Evolutionary conservation across 106 monocot genomes (phyloP), one percentile per base, ranked within the genome.

Genomic region (Dioscorea zingiberensis): DNA sequence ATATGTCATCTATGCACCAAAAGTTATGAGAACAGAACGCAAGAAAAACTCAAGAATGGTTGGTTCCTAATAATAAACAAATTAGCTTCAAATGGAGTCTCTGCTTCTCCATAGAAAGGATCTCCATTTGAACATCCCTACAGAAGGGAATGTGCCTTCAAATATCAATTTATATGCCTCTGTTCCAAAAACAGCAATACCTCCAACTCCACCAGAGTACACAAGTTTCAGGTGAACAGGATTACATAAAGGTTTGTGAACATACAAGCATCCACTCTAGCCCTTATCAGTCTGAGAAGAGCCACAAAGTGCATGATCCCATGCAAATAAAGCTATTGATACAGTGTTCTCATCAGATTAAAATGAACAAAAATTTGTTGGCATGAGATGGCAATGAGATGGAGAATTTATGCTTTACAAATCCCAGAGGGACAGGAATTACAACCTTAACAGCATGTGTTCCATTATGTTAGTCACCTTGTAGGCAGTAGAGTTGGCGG

Each of bases 401-500:
- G 7, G 51, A 19, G 51, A 51, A 0, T 51, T 16, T 16, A 19
- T 51, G 15, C 51, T 51, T 51, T 51, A 51, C 51, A 51, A 51
- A 51, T 51, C 51, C 51, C 51, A 13, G 51, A 9, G 4, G 51
- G 19, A 19, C 51, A 18, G 51, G 51, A 51, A 18, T 51, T 51
- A 18, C 13, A 2, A 51, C 18, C 51, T 51, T 38, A 10, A 38
- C 38, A 10, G 4, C 38, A 6, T 38, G 10, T 2, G 10, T 38
- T 38, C 38, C 38, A 10, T 38, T 6, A 38, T 8, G 10, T 38
- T 6, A 38, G 26, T 89, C 75, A 91, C 80, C 83, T 51, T 95
- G 91, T 21, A 87, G 78, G 59, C 90, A 95, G 72, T 88, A 95
- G 17, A 95, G 85, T 68, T 91, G 94, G 66, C 85, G 84, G 27